phyloP scores from a whole-genome alignment of 2,329 filamentous ascomycete species.

The Talaromyces albobiverticillius region DNA sequence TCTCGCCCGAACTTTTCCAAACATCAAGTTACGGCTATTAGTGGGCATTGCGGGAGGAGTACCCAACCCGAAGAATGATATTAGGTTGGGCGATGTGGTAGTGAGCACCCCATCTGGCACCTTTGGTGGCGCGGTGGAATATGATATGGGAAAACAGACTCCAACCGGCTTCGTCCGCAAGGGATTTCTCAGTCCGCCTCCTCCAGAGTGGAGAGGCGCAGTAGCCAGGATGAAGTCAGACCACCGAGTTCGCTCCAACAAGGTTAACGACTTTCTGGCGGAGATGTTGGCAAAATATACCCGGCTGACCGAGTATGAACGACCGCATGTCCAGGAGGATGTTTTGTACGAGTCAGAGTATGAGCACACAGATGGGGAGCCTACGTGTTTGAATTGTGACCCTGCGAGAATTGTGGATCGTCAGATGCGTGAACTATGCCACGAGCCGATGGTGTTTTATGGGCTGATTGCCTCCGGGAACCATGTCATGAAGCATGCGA shows the following conservation, averaged over 20 bases:
- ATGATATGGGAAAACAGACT: conserved; percentile 25
- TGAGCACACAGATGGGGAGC: no score
- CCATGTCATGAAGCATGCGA: background rate
- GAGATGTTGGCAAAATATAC: no score
- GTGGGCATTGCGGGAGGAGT: conserved; percentile 7
- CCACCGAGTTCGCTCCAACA: background rate
- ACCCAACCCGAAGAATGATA: conserved; percentile 3
- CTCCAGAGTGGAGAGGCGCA: conserved; percentile 6
- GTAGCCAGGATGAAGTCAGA: conserved; percentile 6
- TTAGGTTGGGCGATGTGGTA: conserved; percentile 24
- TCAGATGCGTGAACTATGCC: no score
- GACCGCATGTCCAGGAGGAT: no score
- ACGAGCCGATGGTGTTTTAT: background rate
- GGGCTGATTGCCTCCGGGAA: background rate
- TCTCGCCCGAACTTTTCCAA: conserved; percentile 1
- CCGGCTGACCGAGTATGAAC: no score
- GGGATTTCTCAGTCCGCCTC: conserved; percentile 18
- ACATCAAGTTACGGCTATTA: background rate
- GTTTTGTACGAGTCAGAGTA: no score
- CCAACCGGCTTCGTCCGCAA: conserved; percentile 21
- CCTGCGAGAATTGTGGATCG: background rate
- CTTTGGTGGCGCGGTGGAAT: conserved; percentile 26
- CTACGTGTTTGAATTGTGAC: background rate
- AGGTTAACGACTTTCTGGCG: background rate
- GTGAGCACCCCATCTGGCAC: conserved; percentile 21